Evolutionary conservation across 2,329 filamentous ascomycete genomes (phyloP), one percentile per base, ranked within the genome.

Genomic region (Bipolaris bicolor): DNA sequence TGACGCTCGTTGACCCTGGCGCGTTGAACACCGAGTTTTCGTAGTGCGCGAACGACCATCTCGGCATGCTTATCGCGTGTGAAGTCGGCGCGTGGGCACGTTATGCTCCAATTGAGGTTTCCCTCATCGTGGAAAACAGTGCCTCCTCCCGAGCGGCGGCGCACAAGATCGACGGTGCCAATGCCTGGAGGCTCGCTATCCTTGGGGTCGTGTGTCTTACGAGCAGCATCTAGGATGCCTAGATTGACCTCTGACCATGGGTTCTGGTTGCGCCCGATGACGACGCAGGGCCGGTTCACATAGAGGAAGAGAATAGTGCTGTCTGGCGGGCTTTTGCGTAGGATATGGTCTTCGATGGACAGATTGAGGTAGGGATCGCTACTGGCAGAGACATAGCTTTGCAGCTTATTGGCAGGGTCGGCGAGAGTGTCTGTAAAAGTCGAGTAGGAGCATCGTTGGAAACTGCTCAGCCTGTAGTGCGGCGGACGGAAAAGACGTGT

Each of bases 211-310:
- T 61, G 41, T 61, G 73, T 63, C 18, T 34, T 44, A 31, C 39
- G 54, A n/a, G 76, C 74, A 60, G 80, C 69, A 68, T 78, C 69
- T 7, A 96, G 79, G 1, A 86, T 81, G 37, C 79, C 79, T 7
- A 97, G 83, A 73, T 96, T 91, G 60, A 91, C 88, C 79, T 99
- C 95, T 7, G 91, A 83, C 95, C 94, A 99, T 52, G 95, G 95
- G 75, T 99, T 99, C 80, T 99, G 95, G 76, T 99, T 99, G 58
- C 95, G 88, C 41, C 95, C 95, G 65, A 99, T 89, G 72, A 99
- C 88, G 58, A 99, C 84, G 74, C 91, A 92, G 0, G 94, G 92
- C 36, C 86, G 79, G 78, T 99, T 98, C 68, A 87, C 85, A 79
- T 98, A 99, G 49, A 97, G 84, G 55, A 98, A 90, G 1, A 98